Base-by-base conservation (phyloP, 2,329 filamentous ascomycete genomes). In the Colletotrichum agaves region DNA sequence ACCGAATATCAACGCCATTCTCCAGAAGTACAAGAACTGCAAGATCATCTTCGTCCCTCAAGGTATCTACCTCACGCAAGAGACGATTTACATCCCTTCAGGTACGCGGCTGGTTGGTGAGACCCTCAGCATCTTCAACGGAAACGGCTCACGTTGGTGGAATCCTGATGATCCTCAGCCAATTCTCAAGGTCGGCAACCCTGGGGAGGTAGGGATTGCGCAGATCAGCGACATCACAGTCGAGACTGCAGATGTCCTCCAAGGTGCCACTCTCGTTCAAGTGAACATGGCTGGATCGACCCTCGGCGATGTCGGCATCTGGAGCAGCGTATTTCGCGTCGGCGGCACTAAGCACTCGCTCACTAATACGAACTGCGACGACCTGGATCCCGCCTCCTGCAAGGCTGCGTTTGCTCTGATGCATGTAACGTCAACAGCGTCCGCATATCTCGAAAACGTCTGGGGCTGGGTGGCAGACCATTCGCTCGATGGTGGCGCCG, bases 81-180 rank as follows among this genome's bases (percentile, higher is more conserved):
- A 68, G 53, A 65, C 61, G 2, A 68, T 60, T 5, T 68, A 65
- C 7, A 31, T 68, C 2, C 61, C 65, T 49, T 44, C 65, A 3
- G 83, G 83, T 12, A 84, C 85, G 4, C 79, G 80, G 2, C 82
- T 90, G 27, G 79, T 87, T 10, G 88, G 88, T 19, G 85, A 89
- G 74, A 81, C 82, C 5, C 87, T 85, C 79, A 81, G 86, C 10
- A 79, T 80, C 3, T 84, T 85, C 73, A 82, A 79, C n/a, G 63
- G 79, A 2, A 76, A 75, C 4, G 86, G 87, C 11, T 63, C 71
- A 64, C 80, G 77, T 50, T 89, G 85, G 74, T 78, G 73, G 60
- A 76, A 82, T 62, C 74, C 77, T 0, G 75, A 69, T 47, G 77
- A 77, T 41, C 87, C 87, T 0, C 76, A 77, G 47, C 78, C 84